Percentiles rank a stretch among this genome's conserved stretches.
phyloP scores from a whole-genome alignment of 2,329 filamentous ascomycete genomes.

The Domatiomyces catenatus region DNA sequence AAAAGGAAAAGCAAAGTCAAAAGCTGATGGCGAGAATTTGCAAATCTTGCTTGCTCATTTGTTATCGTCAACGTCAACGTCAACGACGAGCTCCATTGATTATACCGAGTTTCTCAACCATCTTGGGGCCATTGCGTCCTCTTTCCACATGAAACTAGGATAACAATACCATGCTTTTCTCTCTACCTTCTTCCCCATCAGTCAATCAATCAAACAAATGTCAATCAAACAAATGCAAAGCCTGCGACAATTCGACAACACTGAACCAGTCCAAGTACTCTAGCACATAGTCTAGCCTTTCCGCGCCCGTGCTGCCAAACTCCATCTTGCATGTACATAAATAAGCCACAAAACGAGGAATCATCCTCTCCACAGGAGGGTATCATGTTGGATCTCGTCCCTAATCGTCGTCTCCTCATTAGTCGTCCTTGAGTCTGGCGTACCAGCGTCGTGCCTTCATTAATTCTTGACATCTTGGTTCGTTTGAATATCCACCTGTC shows the following conservation, averaged over 20 bases:
- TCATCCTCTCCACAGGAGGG: not conserved
- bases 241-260: not conserved
- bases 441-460: not conserved
- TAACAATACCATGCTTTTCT: no score
- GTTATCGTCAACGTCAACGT: not conserved
- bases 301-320: not conserved
- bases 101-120: not conserved
- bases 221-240: no score
- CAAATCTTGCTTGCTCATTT: not conserved
- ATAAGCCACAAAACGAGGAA: not conserved
- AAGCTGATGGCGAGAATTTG: not conserved
- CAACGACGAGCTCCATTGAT: not conserved
- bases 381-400: not conserved
- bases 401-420: not conserved
- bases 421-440: not conserved
- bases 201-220: no score
- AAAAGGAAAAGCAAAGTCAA: not conserved
- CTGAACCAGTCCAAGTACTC: not conserved
- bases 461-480: not conserved
- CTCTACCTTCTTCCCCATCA: no score
- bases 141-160: no score
- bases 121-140: not conserved
- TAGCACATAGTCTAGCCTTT: not conserved
- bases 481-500: not conserved
- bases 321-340: not conserved